Evolutionary conservation across 805 yeast species (phyloP), one percentile per base, ranked within the genome.

Genomic region (Metschnikowia kofuensis): DNA sequence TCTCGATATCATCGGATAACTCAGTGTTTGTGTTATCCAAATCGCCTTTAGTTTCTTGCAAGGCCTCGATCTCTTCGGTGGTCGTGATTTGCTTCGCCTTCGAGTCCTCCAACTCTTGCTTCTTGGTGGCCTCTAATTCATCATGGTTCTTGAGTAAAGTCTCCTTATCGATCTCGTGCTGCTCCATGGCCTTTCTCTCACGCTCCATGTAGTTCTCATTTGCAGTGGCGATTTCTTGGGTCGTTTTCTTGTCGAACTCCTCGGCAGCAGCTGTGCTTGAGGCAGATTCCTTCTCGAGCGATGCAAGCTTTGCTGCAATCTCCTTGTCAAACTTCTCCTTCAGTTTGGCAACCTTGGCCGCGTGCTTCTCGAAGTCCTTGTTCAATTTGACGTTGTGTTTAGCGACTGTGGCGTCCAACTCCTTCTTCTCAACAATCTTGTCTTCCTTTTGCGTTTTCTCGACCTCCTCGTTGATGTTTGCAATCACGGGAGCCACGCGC

Each of bases 401-500:
- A 26, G 62, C 59, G 30, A 65, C 69, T 52, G 71, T 74, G 39
- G 62, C 55, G 26, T 66, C 70, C 44, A 74, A 66, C 35, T 63
- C 66, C 47, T 68, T 64, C 60, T 75, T 60, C 61, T 72, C 62
- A 51, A 66, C 62, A 60, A 74, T 64, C 56, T 70, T 67, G 59
- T 77, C 82, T 52, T 69, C 77, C 48, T 68, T 52, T 52, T 74
- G 61, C 31, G 76, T 69, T 53, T 70, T 68, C 42, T 62, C 65
- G 41, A 79, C 84, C 51, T 76, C 75, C 29, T 72, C 76, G 58
- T 79, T 77, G 59, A 80, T 79, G 53, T 64, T 69, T 40, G 74
- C 70, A 58, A 80, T 66, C 35, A 79, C 75, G 6, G 85, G 85
- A 32, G 79, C 77, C 35, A 80, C 81, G 54, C 84, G 71, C 53